These are phyloP conservation scores for Rhododendron molle DNA, from an alignment of 148 eudicot genomes.

Conservation along the genomic window DNA sequence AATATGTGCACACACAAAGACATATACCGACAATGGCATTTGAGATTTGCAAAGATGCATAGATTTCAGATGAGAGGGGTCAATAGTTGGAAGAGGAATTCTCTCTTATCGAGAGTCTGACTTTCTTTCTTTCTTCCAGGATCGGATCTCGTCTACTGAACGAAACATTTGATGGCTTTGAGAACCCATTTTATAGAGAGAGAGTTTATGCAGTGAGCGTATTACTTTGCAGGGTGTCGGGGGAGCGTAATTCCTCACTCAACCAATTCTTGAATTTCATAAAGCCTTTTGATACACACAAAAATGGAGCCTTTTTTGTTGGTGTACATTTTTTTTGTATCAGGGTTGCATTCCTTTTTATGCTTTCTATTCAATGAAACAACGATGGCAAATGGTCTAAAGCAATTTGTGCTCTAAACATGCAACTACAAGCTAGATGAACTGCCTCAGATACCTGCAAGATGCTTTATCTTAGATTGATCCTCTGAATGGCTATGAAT, in stretches of 20 bases:
- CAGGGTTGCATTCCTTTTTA: background rate
- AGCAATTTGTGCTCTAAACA: background rate
- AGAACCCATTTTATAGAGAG: background rate
- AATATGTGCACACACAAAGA: background rate
- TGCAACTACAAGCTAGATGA: constrained; percentile 2
- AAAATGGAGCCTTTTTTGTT: background rate
- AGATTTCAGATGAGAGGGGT: background rate
- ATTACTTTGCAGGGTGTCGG: background rate
- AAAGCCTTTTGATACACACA: background rate
- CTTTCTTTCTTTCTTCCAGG: background rate
- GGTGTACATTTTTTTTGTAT: background rate
- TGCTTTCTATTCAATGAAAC: background rate
- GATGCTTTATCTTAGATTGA: constrained; percentile 64
- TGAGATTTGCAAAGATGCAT: background rate
- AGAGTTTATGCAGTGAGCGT: background rate
- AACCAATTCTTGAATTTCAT: background rate
- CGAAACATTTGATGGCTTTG: background rate
- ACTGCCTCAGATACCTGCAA: constrained; percentile 44
- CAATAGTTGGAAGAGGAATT: background rate
- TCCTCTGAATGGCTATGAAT: constrained; percentile 51
- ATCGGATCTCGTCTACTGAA: background rate
- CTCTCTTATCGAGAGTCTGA: background rate
- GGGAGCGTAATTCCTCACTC: background rate
- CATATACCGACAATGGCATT: background rate
- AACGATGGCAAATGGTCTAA: background rate